Conservation (phyloP, 78 protist species). For the Cavenderia fasciculata region DNA sequence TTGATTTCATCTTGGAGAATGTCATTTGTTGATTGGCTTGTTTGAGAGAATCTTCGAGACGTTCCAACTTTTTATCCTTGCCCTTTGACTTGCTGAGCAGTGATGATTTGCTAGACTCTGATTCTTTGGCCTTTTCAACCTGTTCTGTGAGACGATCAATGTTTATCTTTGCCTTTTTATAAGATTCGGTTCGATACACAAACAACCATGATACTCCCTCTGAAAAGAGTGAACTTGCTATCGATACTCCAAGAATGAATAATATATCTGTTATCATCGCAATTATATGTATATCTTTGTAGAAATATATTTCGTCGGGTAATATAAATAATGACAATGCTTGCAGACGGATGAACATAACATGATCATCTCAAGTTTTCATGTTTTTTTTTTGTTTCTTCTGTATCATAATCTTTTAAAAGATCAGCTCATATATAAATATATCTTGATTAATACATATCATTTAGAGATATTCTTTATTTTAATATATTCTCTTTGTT, state of each 20-base stretch:
- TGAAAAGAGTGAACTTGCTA: conserved; percentile 39
- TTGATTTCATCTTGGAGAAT: conserved; percentile 66
- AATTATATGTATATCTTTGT: background rate
- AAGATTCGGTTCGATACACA: conserved; percentile 70
- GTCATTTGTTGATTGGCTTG: conserved; percentile 61
- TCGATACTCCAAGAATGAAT: conserved; percentile 39
- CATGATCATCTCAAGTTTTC: too few relatives aligned
- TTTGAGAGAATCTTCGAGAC: conserved; percentile 58
- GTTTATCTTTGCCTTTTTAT: conserved; percentile 38
- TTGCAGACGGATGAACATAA: too few relatives aligned
- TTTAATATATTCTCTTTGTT: too few relatives aligned
- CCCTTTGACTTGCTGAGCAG: background rate
- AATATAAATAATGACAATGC: too few relatives aligned
- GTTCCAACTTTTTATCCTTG: conserved; percentile 63
- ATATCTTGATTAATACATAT: too few relatives aligned
- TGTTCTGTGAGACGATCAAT: conserved; percentile 35
- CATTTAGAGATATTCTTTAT: too few relatives aligned
- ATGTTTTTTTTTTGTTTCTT: too few relatives aligned
- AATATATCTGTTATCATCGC: conserved; percentile 4
- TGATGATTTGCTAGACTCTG: conserved; percentile 11
- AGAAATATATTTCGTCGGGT: too few relatives aligned
- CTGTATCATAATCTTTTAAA: too few relatives aligned
- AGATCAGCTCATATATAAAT: too few relatives aligned
- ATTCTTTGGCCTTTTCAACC: conserved; percentile 36
- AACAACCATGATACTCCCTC: conserved; percentile 80